These are phyloP conservation scores for Fimicolochytrium jonesii DNA, from an alignment of 192 early-diverging fungal species.

Conservation along the genomic window DNA sequence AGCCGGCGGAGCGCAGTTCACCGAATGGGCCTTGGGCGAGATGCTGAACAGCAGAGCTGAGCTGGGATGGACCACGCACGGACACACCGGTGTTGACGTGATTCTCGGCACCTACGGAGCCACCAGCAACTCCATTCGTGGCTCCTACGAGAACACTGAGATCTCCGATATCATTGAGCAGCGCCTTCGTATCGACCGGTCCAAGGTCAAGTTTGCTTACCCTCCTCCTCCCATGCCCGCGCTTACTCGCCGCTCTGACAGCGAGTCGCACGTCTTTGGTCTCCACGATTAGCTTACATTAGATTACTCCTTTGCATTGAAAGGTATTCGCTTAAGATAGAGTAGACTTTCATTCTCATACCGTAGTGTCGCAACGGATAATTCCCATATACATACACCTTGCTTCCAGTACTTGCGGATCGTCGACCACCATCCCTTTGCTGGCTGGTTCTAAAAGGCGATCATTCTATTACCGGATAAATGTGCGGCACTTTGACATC, in stretches of 20 bases:
- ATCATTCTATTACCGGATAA: too few species aligned
- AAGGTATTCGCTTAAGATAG: too few species aligned
- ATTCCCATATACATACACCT: too few species aligned
- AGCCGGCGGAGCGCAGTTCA: neutral
- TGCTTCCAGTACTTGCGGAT: too few species aligned
- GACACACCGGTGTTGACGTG: slow-evolving; percentile 92
- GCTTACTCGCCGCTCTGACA: neutral
- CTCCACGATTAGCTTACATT: neutral
- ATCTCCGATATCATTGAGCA: slow-evolving; percentile 31
- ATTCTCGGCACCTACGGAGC: slow-evolving; percentile 46
- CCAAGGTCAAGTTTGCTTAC: neutral
- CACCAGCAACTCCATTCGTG: neutral
- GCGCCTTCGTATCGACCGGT: neutral
- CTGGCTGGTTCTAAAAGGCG: too few species aligned
- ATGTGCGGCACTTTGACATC: too few species aligned
- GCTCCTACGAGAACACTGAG: slow-evolving; percentile 76
- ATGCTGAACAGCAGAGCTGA: slow-evolving; percentile 37
- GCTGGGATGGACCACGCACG: slow-evolving; percentile 74
- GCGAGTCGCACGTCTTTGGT: neutral
- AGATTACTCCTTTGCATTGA: neutral
- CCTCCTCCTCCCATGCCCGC: neutral
- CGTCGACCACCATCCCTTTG: too few species aligned
- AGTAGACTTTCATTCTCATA: too few species aligned
- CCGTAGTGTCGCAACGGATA: too few species aligned
- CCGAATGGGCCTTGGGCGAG: slow-evolving; percentile 10